Evolutionary conservation across 2,329 filamentous ascomycete species (phyloP).

Genomic region (Paecilomyces niveus): DNA sequence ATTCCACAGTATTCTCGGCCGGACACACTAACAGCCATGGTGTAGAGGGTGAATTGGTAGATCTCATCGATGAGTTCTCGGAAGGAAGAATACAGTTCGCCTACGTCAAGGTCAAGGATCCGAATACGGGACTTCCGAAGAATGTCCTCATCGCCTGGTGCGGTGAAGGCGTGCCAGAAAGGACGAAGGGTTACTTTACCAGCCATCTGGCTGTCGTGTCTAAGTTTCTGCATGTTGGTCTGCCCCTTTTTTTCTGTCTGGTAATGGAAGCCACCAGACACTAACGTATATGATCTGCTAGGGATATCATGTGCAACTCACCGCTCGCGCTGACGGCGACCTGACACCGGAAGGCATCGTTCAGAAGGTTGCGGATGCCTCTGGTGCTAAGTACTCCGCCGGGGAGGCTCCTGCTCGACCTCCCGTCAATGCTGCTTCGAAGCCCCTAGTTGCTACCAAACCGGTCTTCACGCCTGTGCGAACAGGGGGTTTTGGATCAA

Average conservation of each 20-base stretch:
- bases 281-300: constrained; percentile 19
- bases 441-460: constrained; percentile 72
- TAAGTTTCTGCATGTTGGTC: constrained; percentile 72
- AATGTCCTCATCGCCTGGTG: constrained; percentile 93
- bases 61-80: constrained; percentile 91
- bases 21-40: constrained; percentile 15
- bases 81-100: constrained; percentile 96
- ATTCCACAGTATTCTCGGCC: neutral
- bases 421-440: constrained; percentile 46
- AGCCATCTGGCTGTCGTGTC: constrained; percentile 85
- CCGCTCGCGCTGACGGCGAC: constrained; percentile 83
- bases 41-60: constrained; percentile 79
- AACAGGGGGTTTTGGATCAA: constrained; percentile 52
- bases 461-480: constrained; percentile 80
- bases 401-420: constrained; percentile 48
- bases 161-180: constrained; percentile 93
- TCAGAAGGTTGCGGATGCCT: constrained; percentile 89
- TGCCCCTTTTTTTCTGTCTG: neutral
- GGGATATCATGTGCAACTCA: constrained; percentile 97
- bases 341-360: constrained; percentile 81
- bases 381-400: constrained; percentile 85
- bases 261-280: neutral
- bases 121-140: constrained; percentile 84
- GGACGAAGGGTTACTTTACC: constrained; percentile 97
- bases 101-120: constrained; percentile 92